Conservation (phyloP, 768 basidiomycete genomes). For the Brasilioporus rufonigricans region DNA sequence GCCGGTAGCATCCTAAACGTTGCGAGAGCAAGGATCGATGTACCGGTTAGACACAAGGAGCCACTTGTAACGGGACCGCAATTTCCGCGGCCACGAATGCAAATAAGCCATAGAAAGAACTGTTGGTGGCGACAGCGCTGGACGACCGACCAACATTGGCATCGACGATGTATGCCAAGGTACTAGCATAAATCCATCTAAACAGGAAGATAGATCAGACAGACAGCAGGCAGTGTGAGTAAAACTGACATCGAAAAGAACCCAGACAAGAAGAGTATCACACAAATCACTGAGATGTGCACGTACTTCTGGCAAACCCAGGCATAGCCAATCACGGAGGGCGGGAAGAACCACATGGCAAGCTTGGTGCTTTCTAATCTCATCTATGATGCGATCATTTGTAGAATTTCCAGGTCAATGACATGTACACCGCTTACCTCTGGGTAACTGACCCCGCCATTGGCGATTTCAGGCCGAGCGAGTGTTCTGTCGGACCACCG, state of each 20-base stretch:
- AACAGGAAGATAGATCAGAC: neutral
- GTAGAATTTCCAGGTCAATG: too few species aligned
- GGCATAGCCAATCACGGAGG: constrained; percentile 63
- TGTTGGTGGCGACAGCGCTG: constrained; percentile 73
- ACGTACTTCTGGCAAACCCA: constrained; percentile 70
- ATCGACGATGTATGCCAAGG: constrained; percentile 85
- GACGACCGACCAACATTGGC: constrained; percentile 81
- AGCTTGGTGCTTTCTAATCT: constrained; percentile 64
- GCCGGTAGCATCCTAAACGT: constrained; percentile 62
- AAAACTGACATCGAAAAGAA: constrained; percentile 66
- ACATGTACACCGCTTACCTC: constrained; percentile 48
- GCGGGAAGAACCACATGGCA: constrained; percentile 54
- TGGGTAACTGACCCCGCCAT: constrained; percentile 52
- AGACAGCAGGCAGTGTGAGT: neutral
- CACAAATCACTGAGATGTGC: constrained; percentile 67
- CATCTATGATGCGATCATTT: constrained; percentile 47
- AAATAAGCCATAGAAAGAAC: constrained; percentile 63
- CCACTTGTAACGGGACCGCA: constrained; percentile 66
- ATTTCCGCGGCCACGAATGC: constrained; percentile 74
- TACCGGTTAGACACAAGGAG: neutral
- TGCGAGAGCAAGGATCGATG: neutral
- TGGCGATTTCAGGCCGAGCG: constrained; percentile 40
- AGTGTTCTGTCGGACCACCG: constrained; percentile 55
- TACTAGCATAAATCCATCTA: constrained; percentile 64
- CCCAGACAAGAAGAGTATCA: constrained; percentile 72